Evolutionary conservation across 495 filamentous ascomycete species (phyloP), one percentile per base, ranked within the genome.

Genomic region (Xylaria palmicola): DNA sequence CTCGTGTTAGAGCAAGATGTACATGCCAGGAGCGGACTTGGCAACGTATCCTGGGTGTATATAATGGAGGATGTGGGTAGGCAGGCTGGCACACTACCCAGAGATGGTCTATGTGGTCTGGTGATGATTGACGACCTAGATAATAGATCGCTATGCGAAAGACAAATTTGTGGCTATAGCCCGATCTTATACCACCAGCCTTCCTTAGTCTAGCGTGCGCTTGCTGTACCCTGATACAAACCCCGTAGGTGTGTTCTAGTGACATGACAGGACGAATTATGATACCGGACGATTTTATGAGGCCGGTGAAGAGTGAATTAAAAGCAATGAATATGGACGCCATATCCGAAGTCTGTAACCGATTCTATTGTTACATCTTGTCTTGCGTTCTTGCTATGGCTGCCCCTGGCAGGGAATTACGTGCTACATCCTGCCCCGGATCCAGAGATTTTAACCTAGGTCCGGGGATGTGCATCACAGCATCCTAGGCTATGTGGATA

Each of bases 121-220:
- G 27, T 54, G 57, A 60, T 52, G 45, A 60, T 52, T 29, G 36
- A 60, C 32, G 30, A 51, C 15, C 51, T 19, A 48, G n/a, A 32
- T 41, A 61, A 55, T 54, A 37, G 40, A 61, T 55, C 13, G 41
- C 39, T 2, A 29, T 52, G 49, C 8, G 36, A 41, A 36, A 41
- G 26, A 50, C 13, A 19, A 52, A 20, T 4, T 19, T 48, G 27
- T 9, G 8, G 30, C 22, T 10, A 20, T 10, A n/a, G n/a, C 20
- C 24, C 27, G 15, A 49, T 30, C n/a, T n/a, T n/a, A n/a, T n/a
- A n/a, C n/a, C n/a, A n/a, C n/a, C n/a, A n/a, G n/a, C n/a, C n/a
- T n/a, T n/a, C n/a, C n/a, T n/a, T n/a, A n/a, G n/a, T n/a, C n/a
- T n/a, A n/a, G n/a, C n/a, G n/a, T n/a, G n/a, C n/a, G n/a, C n/a